Evolutionary conservation across 2,329 filamentous ascomycete species (phyloP).

Genomic region (Knufia petricola): DNA sequence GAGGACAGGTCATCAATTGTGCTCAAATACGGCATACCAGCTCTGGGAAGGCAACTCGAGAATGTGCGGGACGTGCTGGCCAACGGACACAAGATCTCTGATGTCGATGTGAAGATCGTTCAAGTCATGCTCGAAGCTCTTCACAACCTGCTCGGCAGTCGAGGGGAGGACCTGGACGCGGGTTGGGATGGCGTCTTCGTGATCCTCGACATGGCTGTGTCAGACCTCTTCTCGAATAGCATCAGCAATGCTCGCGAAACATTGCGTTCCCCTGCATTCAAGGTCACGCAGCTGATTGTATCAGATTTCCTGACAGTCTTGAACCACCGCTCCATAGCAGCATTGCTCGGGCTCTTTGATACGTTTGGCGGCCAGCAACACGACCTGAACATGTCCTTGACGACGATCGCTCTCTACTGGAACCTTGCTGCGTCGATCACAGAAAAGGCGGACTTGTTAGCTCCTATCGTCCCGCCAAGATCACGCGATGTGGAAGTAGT

Average conservation of each 20-base stretch:
- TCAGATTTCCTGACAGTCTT: constrained; percentile 80
- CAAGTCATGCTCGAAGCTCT: constrained; percentile 55
- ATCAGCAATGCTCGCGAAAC: neutral
- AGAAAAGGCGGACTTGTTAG: constrained; percentile 12
- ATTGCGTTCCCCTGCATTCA: constrained; percentile 65
- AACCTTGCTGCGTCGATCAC: constrained; percentile 58
- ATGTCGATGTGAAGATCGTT: constrained; percentile 10
- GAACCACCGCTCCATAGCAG: constrained; percentile 60
- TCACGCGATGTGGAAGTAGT: neutral
- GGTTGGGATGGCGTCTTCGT: constrained; percentile 83
- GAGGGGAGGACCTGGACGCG: constrained; percentile 53
- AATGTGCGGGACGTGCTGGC: neutral
- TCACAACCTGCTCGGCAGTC: constrained; percentile 75
- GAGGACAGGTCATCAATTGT: constrained; percentile 9
- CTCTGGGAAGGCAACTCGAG: constrained; percentile 15
- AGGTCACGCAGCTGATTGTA: constrained; percentile 81
- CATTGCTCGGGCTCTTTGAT: constrained; percentile 77
- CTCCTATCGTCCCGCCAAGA: neutral
- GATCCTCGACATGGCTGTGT: constrained; percentile 74
- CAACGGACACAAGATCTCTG: neutral
- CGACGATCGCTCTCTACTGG: constrained; percentile 93
- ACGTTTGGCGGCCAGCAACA: constrained; percentile 82
- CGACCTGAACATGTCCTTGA: constrained; percentile 90
- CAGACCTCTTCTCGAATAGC: constrained; percentile 25
- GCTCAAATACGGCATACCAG: constrained; percentile 14